Conservation (phyloP, 1,139 yeast species). For the Debaryomyces fabryi region DNA sequence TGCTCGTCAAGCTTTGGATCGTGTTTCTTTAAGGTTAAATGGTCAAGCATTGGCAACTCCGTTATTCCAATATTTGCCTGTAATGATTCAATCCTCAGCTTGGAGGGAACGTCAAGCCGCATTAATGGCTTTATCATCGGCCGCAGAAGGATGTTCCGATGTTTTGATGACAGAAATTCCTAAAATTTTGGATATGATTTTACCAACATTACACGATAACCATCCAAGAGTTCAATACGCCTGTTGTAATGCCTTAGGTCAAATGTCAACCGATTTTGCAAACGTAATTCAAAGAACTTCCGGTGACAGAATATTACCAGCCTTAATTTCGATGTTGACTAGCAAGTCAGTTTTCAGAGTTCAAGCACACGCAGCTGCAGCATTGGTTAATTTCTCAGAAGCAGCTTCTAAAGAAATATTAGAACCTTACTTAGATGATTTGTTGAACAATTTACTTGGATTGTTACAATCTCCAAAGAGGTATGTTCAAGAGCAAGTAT, state of each 20-base stretch:
- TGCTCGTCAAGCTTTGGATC: slow-evolving; percentile 90
- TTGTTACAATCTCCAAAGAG: slow-evolving; percentile 83
- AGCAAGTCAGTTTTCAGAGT: slow-evolving; percentile 80
- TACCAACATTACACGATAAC: slow-evolving; percentile 78
- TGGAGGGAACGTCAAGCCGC: slow-evolving; percentile 99
- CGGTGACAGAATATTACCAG: slow-evolving; percentile 81
- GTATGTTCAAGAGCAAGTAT: slow-evolving; percentile 95
- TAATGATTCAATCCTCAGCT: slow-evolving; percentile 69
- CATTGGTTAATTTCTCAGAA: slow-evolving; percentile 91
- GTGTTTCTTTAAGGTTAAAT: slow-evolving; percentile 80
- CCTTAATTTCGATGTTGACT: slow-evolving; percentile 79
- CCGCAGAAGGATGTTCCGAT: slow-evolving; percentile 97
- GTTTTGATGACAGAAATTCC: slow-evolving; percentile 83
- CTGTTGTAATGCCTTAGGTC: slow-evolving; percentile 95
- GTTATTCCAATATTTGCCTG: slow-evolving; percentile 81
- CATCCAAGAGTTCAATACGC: slow-evolving; percentile 97
- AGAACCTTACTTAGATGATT: slow-evolving; percentile 86
- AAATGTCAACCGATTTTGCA: slow-evolving; percentile 97
- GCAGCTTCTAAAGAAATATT: slow-evolving; percentile 84
- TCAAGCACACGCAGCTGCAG: slow-evolving; percentile 98
- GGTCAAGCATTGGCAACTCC: slow-evolving; percentile 86
- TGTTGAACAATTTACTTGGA: slow-evolving; percentile 72
- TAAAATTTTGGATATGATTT: slow-evolving; percentile 75
- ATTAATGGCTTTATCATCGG: slow-evolving; percentile 92
- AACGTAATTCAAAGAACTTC: slow-evolving; percentile 81